Evolutionary conservation across 202 grass and related monocot genomes (phyloP).

Genomic region (Tripidium arundinaceum): DNA sequence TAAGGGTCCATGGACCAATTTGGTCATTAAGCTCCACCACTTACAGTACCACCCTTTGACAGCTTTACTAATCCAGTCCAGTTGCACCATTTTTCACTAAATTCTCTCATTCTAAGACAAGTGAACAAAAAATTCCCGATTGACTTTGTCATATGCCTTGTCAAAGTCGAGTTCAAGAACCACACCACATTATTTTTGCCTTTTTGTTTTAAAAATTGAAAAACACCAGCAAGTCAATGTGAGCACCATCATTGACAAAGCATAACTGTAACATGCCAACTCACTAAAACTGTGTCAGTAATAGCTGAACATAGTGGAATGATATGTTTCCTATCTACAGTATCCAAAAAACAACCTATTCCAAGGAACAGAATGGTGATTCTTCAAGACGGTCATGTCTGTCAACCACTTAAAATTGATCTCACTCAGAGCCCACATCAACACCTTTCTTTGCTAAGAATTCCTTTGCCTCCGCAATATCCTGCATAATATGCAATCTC

Average conservation of each 20-base stretch:
- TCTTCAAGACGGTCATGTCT: not conserved
- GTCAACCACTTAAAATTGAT: not conserved
- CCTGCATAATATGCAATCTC: slow-evolving; percentile 33
- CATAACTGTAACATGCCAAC: not conserved
- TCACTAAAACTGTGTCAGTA: slow-evolving; percentile 19
- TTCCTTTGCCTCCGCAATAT: slow-evolving; percentile 69
- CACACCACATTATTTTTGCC: no score
- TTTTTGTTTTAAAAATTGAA: not conserved
- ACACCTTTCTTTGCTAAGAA: slow-evolving; percentile 66
- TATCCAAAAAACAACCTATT: slow-evolving; percentile 16
- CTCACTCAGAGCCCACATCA: slow-evolving; percentile 58
- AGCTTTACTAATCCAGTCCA: not conserved
- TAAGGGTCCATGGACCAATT: not conserved
- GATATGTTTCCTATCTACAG: not conserved
- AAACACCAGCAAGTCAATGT: not conserved
- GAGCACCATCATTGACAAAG: not conserved
- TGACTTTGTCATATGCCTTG: no score
- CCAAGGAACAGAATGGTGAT: not conserved
- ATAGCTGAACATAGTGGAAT: not conserved
- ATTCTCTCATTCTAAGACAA: not conserved
- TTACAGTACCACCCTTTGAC: not conserved
- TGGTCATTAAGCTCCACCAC: not conserved
- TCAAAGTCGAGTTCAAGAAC: no score
- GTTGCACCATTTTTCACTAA: not conserved
- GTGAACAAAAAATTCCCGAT: no score